Evolutionary conservation across 177 flowering plant genomes (phyloP).

Genomic region (Telopea speciosissima): DNA sequence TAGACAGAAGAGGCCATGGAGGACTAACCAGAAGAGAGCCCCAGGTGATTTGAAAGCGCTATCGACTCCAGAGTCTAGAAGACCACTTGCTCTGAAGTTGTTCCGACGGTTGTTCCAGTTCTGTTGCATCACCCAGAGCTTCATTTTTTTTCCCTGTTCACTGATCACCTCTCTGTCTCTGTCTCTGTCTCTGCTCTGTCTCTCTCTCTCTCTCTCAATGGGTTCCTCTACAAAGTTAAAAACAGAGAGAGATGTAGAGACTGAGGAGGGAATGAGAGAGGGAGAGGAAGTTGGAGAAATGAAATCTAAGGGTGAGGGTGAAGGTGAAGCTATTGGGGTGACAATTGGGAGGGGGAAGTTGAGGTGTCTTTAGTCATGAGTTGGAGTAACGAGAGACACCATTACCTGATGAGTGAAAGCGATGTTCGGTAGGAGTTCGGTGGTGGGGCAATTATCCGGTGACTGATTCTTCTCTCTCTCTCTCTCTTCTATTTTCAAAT

Average conservation of each 20-base stretch:
- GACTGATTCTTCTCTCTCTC: too few species aligned
- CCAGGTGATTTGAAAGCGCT: slow-evolving; percentile 51
- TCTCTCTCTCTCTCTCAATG: not conserved
- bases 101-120: slow-evolving; percentile 49
- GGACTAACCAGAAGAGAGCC: slow-evolving; percentile 60
- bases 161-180: not conserved
- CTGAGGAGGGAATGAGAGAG: not conserved
- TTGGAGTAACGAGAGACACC: too few species aligned
- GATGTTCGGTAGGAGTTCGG: too few species aligned
- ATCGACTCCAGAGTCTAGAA: slow-evolving; percentile 41
- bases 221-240: slow-evolving; percentile 6
- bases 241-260: not conserved
- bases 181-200: too few species aligned
- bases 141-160: slow-evolving; percentile 33
- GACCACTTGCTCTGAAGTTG: slow-evolving; percentile 52
- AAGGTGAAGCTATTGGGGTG: too few species aligned
- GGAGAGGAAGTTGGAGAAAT: too few species aligned
- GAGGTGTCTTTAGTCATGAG: too few species aligned
- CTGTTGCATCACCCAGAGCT: slow-evolving; percentile 66
- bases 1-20: slow-evolving; percentile 81
- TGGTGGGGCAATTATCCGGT: too few species aligned
- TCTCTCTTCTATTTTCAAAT: too few species aligned
- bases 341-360: too few species aligned
- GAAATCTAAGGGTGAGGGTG: too few species aligned
- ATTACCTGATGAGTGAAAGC: too few species aligned